These are phyloP conservation scores for Saturnispora kantuleensis DNA, from an alignment of 805 yeast genomes.

Conservation along the genomic window DNA sequence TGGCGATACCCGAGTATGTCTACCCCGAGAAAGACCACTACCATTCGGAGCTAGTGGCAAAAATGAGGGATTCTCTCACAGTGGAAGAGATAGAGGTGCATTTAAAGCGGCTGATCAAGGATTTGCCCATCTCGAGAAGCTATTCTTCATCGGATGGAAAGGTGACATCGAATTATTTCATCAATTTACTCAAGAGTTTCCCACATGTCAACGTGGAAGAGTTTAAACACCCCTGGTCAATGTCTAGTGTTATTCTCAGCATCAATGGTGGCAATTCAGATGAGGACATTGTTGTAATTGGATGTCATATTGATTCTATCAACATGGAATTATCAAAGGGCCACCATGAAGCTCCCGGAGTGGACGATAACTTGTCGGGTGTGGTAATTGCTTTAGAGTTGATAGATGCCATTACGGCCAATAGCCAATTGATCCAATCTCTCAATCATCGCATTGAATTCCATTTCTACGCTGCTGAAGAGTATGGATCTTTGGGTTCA, in stretches of 20 bases:
- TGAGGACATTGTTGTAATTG: slow-evolving; percentile 54
- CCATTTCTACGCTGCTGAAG: slow-evolving; percentile 94
- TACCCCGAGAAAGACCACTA: slow-evolving; percentile 38
- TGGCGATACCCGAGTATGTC: background rate
- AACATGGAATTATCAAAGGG: slow-evolving; percentile 42
- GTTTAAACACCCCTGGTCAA: slow-evolving; percentile 67
- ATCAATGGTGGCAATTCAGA: slow-evolving; percentile 28
- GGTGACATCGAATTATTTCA: slow-evolving; percentile 64
- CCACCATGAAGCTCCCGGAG: slow-evolving; percentile 75
- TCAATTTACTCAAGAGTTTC: slow-evolving; percentile 22
- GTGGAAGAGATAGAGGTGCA: background rate
- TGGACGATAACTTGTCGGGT: slow-evolving; percentile 92
- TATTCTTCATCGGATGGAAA: slow-evolving; percentile 65
- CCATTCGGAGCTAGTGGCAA: slow-evolving; percentile 30
- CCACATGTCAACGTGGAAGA: slow-evolving; percentile 31
- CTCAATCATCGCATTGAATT: slow-evolving; percentile 69
- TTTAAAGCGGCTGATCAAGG: slow-evolving; percentile 6
- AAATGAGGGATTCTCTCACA: slow-evolving; percentile 8
- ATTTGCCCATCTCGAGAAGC: slow-evolving; percentile 47
- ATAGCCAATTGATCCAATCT: slow-evolving; percentile 11
- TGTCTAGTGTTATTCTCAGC: slow-evolving; percentile 61
- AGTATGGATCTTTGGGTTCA: slow-evolving; percentile 84
- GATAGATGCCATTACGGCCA: slow-evolving; percentile 3
- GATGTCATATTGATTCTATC: slow-evolving; percentile 84
- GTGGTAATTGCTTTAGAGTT: slow-evolving; percentile 69